phyloP scores from a whole-genome alignment of 257 asterid species.

The Penstemon barbatus region DNA sequence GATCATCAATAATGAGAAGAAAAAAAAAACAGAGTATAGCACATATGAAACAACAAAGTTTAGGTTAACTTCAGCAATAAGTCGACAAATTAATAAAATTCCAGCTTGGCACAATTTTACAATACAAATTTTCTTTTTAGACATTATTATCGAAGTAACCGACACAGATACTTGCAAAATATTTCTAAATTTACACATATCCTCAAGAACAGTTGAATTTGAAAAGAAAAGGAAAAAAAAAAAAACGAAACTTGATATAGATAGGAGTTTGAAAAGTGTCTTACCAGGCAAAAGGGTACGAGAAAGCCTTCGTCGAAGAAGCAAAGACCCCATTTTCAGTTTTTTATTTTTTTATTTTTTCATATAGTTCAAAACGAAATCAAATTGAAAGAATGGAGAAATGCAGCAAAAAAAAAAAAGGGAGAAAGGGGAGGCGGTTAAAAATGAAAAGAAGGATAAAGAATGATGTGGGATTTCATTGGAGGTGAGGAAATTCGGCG shows the following conservation, averaged over 20 bases:
- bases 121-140: background rate
- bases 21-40: conserved; percentile 2
- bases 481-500: conserved; percentile 44
- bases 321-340: conserved; percentile 45
- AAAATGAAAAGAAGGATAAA: conserved; percentile 13
- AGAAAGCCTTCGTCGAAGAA: conserved; percentile 48
- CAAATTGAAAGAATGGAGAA: conserved; percentile 22
- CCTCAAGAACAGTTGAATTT: background rate
- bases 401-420: background rate
- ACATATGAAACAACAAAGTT: background rate
- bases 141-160: background rate
- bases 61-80: background rate
- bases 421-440: background rate
- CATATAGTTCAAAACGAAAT: conserved; percentile 22
- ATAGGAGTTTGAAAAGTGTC: background rate
- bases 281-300: conserved; percentile 41
- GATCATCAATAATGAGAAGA: conserved; percentile 1
- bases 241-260: background rate
- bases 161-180: background rate
- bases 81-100: background rate
- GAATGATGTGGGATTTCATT: conserved; percentile 25
- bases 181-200: background rate
- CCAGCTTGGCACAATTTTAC: background rate
- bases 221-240: background rate
- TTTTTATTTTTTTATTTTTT: background rate